A percentile compares a stretch with the other conserved stretches of the same genome.
These are phyloP conservation scores for Diaporthe caulivora DNA, from an alignment of 2,329 filamentous ascomycete species.

Conservation along the genomic window DNA sequence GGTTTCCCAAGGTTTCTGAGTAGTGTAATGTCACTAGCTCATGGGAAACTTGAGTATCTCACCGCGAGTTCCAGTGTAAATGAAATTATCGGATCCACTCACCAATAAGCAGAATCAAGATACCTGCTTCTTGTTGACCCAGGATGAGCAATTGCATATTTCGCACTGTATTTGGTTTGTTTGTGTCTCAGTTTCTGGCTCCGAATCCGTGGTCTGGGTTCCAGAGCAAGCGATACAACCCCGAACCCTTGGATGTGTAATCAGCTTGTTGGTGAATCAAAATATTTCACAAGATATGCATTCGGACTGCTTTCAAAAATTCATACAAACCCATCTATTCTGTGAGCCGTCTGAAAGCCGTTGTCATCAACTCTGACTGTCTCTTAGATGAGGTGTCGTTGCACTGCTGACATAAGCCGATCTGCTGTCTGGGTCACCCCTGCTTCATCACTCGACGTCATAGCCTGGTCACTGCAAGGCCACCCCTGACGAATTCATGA, in stretches of 20 bases:
- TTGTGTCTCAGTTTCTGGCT: too few species aligned
- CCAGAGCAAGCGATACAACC: background rate
- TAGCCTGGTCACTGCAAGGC: constrained; percentile 16
- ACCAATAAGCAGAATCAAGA: too few species aligned
- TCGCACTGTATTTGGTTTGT: too few species aligned
- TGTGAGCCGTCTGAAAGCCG: background rate
- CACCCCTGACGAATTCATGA: background rate
- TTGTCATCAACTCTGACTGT: background rate
- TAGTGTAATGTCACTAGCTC: too few species aligned
- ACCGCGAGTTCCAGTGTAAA: too few species aligned
- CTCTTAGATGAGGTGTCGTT: constrained; percentile 7
- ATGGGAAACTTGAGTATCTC: too few species aligned
- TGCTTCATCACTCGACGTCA: constrained; percentile 17
- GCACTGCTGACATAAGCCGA: constrained; percentile 22
- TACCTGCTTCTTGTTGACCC: too few species aligned
- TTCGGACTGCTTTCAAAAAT: background rate
- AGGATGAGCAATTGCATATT: too few species aligned
- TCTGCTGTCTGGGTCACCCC: background rate
- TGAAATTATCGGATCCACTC: too few species aligned
- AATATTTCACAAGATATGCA: background rate
- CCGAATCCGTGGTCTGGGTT: too few species aligned
- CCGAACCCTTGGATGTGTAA: background rate
- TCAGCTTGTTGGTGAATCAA: too few species aligned
- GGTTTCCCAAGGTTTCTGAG: too few species aligned
- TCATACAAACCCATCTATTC: background rate